Conservation (phyloP, 495 filamentous ascomycete genomes). For the Podospora conica region DNA sequence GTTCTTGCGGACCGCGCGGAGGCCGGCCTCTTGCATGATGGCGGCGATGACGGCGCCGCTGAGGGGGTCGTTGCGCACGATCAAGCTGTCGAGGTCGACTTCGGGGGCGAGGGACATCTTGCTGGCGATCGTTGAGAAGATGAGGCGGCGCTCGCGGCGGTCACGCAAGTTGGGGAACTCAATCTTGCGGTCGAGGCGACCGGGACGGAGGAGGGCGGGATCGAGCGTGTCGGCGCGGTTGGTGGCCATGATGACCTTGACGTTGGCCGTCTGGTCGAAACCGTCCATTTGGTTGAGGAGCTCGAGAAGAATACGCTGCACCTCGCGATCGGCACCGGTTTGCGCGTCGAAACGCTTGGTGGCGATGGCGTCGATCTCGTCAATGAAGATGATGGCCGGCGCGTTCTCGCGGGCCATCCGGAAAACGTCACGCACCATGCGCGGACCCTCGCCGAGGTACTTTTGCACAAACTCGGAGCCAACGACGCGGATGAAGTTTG, state of each 20-base stretch:
- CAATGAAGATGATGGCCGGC: constrained; percentile 98
- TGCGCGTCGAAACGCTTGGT: constrained; percentile 99
- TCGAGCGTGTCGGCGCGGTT: constrained; percentile 97
- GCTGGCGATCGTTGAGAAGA: constrained; percentile 90
- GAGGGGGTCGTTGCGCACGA: constrained; percentile 91
- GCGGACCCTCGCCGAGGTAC: constrained; percentile 93
- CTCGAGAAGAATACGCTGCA: constrained; percentile 95
- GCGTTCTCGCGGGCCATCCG: constrained; percentile 98
- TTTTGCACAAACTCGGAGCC: constrained; percentile 99
- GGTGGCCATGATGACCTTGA: constrained; percentile 99
- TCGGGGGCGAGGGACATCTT: constrained; percentile 97
- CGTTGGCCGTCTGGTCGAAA: constrained; percentile 96
- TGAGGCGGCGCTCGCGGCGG: constrained; percentile 85
- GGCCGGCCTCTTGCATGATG: constrained; percentile 97
- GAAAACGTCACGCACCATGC: constrained; percentile 99
- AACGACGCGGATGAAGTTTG: constrained; percentile 96
- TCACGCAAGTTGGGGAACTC: constrained; percentile 92
- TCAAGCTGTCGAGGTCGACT: constrained; percentile 91
- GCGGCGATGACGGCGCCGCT: constrained; percentile 95
- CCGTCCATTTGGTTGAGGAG: constrained; percentile 99
- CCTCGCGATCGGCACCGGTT: constrained; percentile 93
- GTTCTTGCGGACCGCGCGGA: constrained; percentile 95
- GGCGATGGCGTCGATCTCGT: constrained; percentile 98
- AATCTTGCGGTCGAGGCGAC: constrained; percentile 95
- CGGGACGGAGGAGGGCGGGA: constrained; percentile 86